Evolutionary conservation across 2,329 filamentous ascomycete species (phyloP), one percentile per base, ranked within the genome.

Genomic region (Talaromyces marneffei): DNA sequence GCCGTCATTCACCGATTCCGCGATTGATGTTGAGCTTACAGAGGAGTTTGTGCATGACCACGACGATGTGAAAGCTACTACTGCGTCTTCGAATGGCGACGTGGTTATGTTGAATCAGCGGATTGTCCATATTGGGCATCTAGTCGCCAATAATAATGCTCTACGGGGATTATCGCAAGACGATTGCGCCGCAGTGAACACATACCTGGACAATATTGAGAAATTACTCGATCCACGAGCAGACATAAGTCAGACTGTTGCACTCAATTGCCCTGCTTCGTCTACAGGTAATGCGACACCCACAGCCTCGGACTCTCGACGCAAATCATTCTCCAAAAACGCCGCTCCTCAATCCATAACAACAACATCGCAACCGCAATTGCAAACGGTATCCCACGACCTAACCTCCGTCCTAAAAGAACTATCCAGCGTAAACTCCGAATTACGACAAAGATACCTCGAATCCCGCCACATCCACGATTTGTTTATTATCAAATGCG

Each of bases 381-480:
- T n/a, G 33, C 33, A 64, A 3, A 59, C 62, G 2, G 44, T 48
- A 48, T 64, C 65, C 10, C 37, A 63, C 29, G 52, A 65, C 9
- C 64, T 74, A 7, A 50, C 58, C 14, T 33, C 35, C n/a, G 60
- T 75, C n/a, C 60, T 72, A 40, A 48, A 62, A 10, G 67, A 73
- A 54, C 61, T 72, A 1, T 67, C 66, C 3, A 56, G 52, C 5
- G 65, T 73, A 7, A 71, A 70, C 40, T 40, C 40, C 2, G 67
- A 73, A 37, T 55, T 74, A 12, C 61, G 66, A 29, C 59, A 65
- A 59, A 67, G 66, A 64, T 78, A 63, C 50, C 52, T 59, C 31
- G 69, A 76, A 61, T 67, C 69, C 3, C 66, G 85, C 78, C 84
- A 87, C 65, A 86, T 89, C 61, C 85, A 88, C 67, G 79, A 79